Conservation (phyloP, 345 rosid species). For the Lepidium sativum region DNA sequence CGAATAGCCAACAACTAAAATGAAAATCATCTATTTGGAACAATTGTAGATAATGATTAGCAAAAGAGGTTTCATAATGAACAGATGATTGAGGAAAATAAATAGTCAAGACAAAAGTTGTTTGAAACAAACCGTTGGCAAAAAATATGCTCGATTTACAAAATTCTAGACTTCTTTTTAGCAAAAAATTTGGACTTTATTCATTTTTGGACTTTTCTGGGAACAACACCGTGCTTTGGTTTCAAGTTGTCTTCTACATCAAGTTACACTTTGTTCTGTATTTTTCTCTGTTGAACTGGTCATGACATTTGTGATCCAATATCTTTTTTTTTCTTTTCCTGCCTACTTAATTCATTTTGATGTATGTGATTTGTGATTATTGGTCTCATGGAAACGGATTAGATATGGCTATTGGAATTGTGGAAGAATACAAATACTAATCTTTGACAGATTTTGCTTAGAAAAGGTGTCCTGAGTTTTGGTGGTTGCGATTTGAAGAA, state of each 20-base stretch:
- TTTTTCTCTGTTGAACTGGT: slow-evolving; percentile 6
- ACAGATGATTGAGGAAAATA: no score
- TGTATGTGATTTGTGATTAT: not conserved
- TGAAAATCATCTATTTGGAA: no score
- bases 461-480: not conserved
- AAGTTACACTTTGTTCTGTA: slow-evolving; percentile 63
- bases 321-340: not conserved
- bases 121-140: no score
- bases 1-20: no score
- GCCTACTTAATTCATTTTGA: no score
- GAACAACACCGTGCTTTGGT: slow-evolving; percentile 72
- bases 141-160: no score
- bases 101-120: no score
- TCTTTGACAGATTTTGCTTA: not conserved
- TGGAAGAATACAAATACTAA: not conserved
- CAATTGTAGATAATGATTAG: no score
- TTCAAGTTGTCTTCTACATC: slow-evolving; percentile 97
- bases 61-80: no score
- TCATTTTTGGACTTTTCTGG: no score
- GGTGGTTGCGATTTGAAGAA: not conserved
- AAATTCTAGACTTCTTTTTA: no score
- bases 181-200: no score
- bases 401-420: not conserved
- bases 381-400: not conserved
- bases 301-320: not conserved